Conservation (phyloP, 352 stramenopile species). For the Phytophthora ohioensis region DNA sequence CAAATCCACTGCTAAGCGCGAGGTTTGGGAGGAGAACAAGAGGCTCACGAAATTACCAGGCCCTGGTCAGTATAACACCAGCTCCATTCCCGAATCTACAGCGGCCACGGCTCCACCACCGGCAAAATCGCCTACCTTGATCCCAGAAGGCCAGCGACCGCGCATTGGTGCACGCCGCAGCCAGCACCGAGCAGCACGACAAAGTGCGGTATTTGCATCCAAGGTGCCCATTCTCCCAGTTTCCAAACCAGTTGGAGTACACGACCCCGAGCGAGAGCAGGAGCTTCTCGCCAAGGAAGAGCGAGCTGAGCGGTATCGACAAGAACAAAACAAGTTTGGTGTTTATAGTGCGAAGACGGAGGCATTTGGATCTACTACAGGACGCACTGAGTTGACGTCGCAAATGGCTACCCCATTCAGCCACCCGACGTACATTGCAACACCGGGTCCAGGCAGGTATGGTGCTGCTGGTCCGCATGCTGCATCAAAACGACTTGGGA, state of each 20-base stretch:
- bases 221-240: conserved; percentile 72
- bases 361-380: conserved; percentile 77
- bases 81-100: conserved; percentile 5
- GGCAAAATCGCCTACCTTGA: conserved; percentile 5
- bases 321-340: conserved; percentile 35
- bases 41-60: conserved; percentile 57
- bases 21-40: conserved; percentile 78
- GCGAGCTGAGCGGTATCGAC: conserved; percentile 40
- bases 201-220: conserved; percentile 79
- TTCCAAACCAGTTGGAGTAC: conserved; percentile 51
- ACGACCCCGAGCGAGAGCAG: conserved; percentile 72
- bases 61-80: conserved; percentile 67
- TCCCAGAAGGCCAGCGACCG: conserved; percentile 25
- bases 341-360: conserved; percentile 49
- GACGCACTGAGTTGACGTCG: conserved; percentile 57
- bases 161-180: conserved; percentile 34
- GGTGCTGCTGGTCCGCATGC: conserved; percentile 4
- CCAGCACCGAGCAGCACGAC: conserved; percentile 40
- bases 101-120: conserved; percentile 6
- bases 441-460: conserved; percentile 73
- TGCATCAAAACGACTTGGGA: conserved; percentile 22
- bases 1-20: conserved; percentile 74
- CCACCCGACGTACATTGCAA: conserved; percentile 60
- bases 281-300: conserved; percentile 66
- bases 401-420: conserved; percentile 70